Percentiles rank a stretch among this genome's conserved stretches.
Evolutionary conservation across 163 green algal species (phyloP).

Genomic region (Chlamydomonas reinhardtii): DNA sequence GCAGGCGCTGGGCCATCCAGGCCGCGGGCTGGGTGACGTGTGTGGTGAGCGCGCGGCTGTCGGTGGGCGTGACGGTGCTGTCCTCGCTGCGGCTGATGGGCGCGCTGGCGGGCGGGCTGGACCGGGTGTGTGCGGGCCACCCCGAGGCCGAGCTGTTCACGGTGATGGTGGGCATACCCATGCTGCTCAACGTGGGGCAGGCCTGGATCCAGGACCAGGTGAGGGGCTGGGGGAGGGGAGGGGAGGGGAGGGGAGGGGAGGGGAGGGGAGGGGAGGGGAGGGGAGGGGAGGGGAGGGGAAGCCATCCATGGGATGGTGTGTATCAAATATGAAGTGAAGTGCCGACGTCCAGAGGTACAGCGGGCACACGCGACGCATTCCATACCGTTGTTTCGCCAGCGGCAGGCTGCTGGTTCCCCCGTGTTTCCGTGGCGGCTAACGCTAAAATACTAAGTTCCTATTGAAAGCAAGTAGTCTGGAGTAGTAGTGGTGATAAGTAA

Average conservation of each 20-base stretch:
- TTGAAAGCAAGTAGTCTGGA: too few species aligned
- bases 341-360: too few species aligned
- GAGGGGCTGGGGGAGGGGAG: neutral
- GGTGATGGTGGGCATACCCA: slow-evolving; percentile 49
- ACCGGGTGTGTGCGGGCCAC: slow-evolving; percentile 3
- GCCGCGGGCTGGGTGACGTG: slow-evolving; percentile 43
- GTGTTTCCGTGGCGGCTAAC: too few species aligned
- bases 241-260: too few species aligned
- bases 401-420: too few species aligned
- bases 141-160: slow-evolving; percentile 38
- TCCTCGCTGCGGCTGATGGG: slow-evolving; percentile 2
- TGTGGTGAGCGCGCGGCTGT: slow-evolving; percentile 30
- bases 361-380: too few species aligned
- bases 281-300: neutral
- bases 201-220: slow-evolving; percentile 53
- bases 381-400: too few species aligned
- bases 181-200: slow-evolving; percentile 48
- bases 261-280: neutral
- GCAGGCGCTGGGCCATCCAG: slow-evolving; percentile 45
- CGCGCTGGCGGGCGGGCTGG: neutral
- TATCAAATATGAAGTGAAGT: too few species aligned
- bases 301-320: too few species aligned
- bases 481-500: too few species aligned
- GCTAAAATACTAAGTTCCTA: too few species aligned
- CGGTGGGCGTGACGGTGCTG: slow-evolving; percentile 35